Evolutionary conservation across 2,329 filamentous ascomycete genomes (phyloP).

Genomic region (Nemania abortiva): DNA sequence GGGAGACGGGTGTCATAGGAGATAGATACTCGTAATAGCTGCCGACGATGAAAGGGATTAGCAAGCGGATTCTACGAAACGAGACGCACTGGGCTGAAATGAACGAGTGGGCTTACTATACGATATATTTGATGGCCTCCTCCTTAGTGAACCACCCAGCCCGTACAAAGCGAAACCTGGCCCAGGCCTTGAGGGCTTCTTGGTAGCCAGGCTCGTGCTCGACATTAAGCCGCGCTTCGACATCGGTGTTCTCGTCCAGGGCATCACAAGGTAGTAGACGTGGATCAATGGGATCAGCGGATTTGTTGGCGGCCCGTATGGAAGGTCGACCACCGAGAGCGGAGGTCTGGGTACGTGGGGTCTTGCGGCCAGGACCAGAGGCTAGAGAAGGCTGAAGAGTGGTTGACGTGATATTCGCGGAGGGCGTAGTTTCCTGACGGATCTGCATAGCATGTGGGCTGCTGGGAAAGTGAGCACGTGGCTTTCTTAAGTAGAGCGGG

Average conservation of each 20-base stretch:
- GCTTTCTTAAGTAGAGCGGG: not conserved
- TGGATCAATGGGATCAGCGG: constrained; percentile 51
- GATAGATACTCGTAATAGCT: constrained; percentile 93
- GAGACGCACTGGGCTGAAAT: not conserved
- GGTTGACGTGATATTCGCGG: constrained; percentile 45
- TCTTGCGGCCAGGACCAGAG: constrained; percentile 42
- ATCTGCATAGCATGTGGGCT: constrained; percentile 49
- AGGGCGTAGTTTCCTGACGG: constrained; percentile 43
- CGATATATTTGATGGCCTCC: constrained; percentile 93
- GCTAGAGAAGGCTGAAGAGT: constrained; percentile 46
- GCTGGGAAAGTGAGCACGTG: constrained; percentile 42
- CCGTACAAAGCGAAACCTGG: constrained; percentile 91
- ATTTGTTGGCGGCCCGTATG: constrained; percentile 44
- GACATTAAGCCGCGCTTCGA: constrained; percentile 61
- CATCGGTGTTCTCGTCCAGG: constrained; percentile 47
- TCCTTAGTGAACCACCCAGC: constrained; percentile 96
- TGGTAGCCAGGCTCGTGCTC: constrained; percentile 67
- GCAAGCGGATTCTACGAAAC: constrained; percentile 14
- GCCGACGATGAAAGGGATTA: constrained; percentile 22
- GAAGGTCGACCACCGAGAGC: constrained; percentile 42
- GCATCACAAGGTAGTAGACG: constrained; percentile 46
- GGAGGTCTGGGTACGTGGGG: constrained; percentile 41
- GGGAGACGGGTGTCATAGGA: constrained; percentile 91
- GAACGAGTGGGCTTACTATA: constrained; percentile 73
- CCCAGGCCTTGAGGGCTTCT: constrained; percentile 88